phyloP scores from a whole-genome alignment of 2,329 filamentous ascomycete genomes.

The Aspergillus uvarum region DNA sequence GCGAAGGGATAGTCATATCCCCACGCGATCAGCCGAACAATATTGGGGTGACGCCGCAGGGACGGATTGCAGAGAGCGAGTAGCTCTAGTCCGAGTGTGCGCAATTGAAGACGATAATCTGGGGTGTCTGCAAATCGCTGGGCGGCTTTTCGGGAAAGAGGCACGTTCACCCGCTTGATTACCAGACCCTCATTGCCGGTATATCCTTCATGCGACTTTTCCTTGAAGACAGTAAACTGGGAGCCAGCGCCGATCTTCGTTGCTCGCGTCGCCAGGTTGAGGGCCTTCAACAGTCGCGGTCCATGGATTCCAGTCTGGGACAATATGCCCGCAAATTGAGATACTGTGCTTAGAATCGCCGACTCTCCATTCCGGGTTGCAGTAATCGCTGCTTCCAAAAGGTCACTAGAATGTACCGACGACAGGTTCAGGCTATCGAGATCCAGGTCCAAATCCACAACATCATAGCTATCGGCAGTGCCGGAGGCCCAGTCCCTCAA shows the following conservation, averaged over 20 bases:
- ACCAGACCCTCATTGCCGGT: conserved; percentile 24
- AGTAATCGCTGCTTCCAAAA: conserved; percentile 25
- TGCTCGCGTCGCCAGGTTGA: conserved; percentile 23
- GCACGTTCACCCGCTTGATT: conserved; percentile 30
- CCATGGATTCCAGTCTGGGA: conserved; percentile 28
- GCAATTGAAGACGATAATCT: conserved; percentile 27
- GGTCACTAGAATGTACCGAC: conserved; percentile 17
- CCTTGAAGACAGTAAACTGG: conserved; percentile 31
- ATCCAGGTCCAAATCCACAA: neutral
- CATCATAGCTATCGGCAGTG: neutral
- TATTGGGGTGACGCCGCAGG: conserved; percentile 28
- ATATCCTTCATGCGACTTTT: conserved; percentile 1
- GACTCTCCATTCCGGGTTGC: conserved; percentile 28
- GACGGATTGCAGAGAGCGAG: conserved; percentile 28
- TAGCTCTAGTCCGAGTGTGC: conserved; percentile 26
- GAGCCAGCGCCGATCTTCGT: conserved; percentile 27
- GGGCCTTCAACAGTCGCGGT: conserved; percentile 23
- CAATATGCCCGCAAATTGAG: conserved; percentile 29
- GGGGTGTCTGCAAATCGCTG: conserved; percentile 22
- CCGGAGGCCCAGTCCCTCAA: neutral
- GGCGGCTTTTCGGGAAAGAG: conserved; percentile 19
- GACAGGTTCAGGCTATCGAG: neutral
- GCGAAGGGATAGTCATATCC: conserved; percentile 30
- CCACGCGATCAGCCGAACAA: conserved; percentile 27
- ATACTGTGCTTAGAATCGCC: conserved; percentile 25